These are phyloP conservation scores for Lipomyces sp. DNA, from an alignment of 805 yeast species.

Conservation along the genomic window DNA sequence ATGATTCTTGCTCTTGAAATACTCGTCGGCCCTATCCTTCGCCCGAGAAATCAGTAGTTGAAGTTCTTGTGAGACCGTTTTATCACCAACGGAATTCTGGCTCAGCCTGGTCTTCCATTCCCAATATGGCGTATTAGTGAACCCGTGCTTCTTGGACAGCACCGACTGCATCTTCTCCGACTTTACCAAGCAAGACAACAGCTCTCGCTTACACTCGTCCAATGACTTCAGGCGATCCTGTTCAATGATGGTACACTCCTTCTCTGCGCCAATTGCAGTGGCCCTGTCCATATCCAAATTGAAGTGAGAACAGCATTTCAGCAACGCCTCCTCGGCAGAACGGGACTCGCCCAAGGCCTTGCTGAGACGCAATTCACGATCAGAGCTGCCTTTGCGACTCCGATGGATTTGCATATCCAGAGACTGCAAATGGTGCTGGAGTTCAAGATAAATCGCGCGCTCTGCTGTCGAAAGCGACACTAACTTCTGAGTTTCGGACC, in stretches of 20 bases:
- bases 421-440: conserved; percentile 7
- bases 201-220: conserved; percentile 4
- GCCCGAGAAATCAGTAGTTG: background rate
- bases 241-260: conserved; percentile 9
- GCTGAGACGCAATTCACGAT: conserved; percentile 8
- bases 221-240: background rate
- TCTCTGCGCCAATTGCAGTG: background rate
- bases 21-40: background rate
- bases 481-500: background rate
- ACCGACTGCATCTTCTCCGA: conserved; percentile 8
- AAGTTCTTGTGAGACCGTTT: background rate
- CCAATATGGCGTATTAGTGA: background rate
- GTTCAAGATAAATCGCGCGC: conserved; percentile 14
- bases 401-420: conserved; percentile 8
- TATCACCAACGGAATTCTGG: conserved; percentile 5
- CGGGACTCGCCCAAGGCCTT: conserved; percentile 8
- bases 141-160: background rate
- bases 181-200: background rate
- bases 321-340: conserved; percentile 11
- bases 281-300: background rate
- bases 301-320: conserved; percentile 13
- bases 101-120: conserved; percentile 5
- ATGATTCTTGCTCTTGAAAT: background rate
- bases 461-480: conserved; percentile 9
- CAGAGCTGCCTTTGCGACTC: background rate